Conservation (phyloP, 176 grass and related monocot genomes). For the Carex littledalei region DNA sequence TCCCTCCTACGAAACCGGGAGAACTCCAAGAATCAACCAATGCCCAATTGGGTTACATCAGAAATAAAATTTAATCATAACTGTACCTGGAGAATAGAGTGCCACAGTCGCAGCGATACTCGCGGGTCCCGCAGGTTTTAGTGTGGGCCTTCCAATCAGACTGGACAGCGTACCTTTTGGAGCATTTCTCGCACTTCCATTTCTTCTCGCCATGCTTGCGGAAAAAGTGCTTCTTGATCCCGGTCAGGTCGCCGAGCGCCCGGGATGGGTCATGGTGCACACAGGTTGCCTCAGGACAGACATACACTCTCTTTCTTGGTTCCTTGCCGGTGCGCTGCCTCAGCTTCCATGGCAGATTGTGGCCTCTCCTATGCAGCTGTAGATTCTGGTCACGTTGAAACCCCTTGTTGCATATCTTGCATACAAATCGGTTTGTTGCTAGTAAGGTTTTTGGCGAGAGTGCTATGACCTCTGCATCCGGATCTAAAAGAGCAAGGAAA, state of each 20-base stretch:
- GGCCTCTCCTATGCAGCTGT: constrained; percentile 88
- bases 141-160: constrained; percentile 89
- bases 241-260: constrained; percentile 78
- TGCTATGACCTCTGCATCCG: constrained; percentile 93
- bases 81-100: constrained; percentile 54
- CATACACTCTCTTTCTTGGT: constrained; percentile 67
- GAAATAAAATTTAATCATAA: too few species aligned
- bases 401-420: constrained; percentile 99
- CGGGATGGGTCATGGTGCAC: constrained; percentile 70
- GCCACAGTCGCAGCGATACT: constrained; percentile 92
- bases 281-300: constrained; percentile 77
- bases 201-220: constrained; percentile 97
- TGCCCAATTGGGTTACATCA: too few species aligned
- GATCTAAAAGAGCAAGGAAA: constrained; percentile 48
- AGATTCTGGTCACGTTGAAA: constrained; percentile 99
- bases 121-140: constrained; percentile 83
- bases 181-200: constrained; percentile 93
- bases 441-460: constrained; percentile 90
- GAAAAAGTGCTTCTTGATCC: constrained; percentile 96
- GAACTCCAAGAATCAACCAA: too few species aligned
- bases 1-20: constrained; percentile 39
- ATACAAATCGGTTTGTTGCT: constrained; percentile 95
- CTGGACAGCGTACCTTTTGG: constrained; percentile 93
- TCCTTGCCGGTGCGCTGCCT: constrained; percentile 87
- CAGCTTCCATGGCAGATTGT: constrained; percentile 99